These are phyloP conservation scores for Afroboletus lepidellus DNA, from an alignment of 1,284 basidiomycete species.

Conservation along the genomic window DNA sequence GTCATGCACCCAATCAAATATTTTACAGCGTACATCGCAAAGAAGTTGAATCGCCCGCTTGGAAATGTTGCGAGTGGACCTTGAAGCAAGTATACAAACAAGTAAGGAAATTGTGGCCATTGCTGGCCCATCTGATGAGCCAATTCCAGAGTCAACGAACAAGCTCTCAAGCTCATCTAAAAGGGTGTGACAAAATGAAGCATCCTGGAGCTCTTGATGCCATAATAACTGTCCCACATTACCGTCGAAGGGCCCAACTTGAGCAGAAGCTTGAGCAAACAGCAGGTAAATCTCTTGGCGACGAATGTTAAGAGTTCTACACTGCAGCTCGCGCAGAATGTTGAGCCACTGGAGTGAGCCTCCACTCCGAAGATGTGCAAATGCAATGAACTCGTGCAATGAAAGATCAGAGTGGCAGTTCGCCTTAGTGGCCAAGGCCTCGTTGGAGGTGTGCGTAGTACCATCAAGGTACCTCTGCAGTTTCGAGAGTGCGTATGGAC, in stretches of 20 bases:
- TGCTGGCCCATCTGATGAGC: neutral
- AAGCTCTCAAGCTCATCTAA: neutral
- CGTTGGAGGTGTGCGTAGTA: neutral
- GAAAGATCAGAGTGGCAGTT: neutral
- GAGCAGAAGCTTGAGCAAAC: neutral
- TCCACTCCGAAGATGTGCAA: neutral
- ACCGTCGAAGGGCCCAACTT: neutral
- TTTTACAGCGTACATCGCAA: neutral
- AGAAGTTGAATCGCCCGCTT: neutral
- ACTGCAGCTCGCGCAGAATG: neutral
- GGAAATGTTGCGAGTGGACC: neutral
- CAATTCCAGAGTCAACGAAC: neutral
- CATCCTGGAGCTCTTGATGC: neutral
- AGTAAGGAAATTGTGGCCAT: neutral
- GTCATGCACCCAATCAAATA: neutral
- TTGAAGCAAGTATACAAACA: neutral
- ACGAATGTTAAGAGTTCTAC: neutral
- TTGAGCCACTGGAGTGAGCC: slow-evolving; percentile 1
- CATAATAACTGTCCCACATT: neutral
- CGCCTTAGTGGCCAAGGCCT: neutral
- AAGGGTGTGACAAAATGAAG: neutral
- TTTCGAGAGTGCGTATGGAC: neutral
- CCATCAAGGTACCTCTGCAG: neutral
- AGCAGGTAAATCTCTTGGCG: neutral
- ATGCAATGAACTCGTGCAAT: neutral